Percentiles rank a stretch among this genome's conserved stretches.
Conservation (phyloP, 495 filamentous ascomycete species). For the Aspergillus cavernicola region DNA sequence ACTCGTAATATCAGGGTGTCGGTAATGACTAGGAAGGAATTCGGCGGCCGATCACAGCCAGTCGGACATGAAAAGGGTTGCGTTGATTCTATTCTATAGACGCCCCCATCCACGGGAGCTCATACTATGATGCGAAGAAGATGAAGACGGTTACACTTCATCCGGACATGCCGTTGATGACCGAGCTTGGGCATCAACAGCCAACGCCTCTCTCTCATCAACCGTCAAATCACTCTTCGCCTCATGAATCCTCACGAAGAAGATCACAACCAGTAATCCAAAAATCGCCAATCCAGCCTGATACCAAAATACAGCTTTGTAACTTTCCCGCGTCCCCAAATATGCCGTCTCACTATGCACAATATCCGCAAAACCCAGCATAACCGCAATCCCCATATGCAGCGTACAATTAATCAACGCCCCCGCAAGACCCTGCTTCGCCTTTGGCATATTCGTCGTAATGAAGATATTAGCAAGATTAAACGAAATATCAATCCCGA, state of each 20-base stretch:
- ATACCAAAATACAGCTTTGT: slow-evolving; percentile 48
- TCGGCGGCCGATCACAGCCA: too few species aligned
- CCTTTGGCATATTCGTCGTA: slow-evolving; percentile 65
- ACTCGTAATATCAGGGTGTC: too few species aligned
- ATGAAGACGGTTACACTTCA: not conserved
- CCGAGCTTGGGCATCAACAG: not conserved
- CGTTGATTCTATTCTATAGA: too few species aligned
- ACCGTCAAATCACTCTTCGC: slow-evolving; percentile 66
- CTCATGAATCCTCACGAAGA: slow-evolving; percentile 61
- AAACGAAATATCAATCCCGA: slow-evolving; percentile 82
- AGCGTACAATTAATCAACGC: slow-evolving; percentile 62
- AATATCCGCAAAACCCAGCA: slow-evolving; percentile 72
- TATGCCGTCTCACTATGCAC: slow-evolving; percentile 51
- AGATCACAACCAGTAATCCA: slow-evolving; percentile 53
- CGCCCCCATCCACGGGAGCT: too few species aligned
- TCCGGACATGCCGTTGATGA: not conserved
- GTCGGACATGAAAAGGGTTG: too few species aligned
- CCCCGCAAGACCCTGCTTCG: slow-evolving; percentile 72
- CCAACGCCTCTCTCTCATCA: slow-evolving; percentile 47
- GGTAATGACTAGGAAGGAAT: too few species aligned
- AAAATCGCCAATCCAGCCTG: slow-evolving; percentile 53
- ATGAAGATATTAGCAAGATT: slow-evolving; percentile 84
- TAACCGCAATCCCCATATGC: slow-evolving; percentile 80
- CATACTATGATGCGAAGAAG: too few species aligned
- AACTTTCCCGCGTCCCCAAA: slow-evolving; percentile 45